Evolutionary conservation across 345 rosid species (phyloP).

Genomic region (Mercurialis annua): DNA sequence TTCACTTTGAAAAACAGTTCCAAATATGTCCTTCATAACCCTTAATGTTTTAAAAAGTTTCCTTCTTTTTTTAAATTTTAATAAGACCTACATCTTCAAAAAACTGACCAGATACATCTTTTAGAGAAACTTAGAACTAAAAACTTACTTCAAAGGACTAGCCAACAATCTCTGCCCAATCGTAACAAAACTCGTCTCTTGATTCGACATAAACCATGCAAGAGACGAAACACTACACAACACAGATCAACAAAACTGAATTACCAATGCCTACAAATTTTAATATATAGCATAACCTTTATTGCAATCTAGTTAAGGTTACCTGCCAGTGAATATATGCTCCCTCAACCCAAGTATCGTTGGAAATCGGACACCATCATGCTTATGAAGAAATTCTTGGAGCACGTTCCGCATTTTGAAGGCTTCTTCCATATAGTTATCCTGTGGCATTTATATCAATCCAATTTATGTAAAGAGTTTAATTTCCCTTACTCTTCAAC

Average conservation of each 20-base stretch:
- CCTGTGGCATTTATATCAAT: conserved; percentile 37
- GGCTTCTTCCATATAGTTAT: conserved; percentile 99
- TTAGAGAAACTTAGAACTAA: conserved; percentile 17
- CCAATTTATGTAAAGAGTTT: neutral
- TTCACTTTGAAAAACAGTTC: too few species aligned
- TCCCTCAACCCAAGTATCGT: conserved; percentile 95
- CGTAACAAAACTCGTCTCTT: conserved; percentile 97
- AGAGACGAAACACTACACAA: conserved; percentile 95
- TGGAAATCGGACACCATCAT: conserved; percentile 86
- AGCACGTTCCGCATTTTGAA: conserved; percentile 94
- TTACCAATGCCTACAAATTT: neutral
- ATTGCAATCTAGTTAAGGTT: neutral
- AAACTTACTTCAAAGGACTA: conserved; percentile 75
- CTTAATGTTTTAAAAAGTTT: too few species aligned
- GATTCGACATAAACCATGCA: conserved; percentile 99
- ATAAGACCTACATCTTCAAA: too few species aligned
- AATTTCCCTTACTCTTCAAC: neutral
- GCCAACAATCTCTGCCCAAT: conserved; percentile 96
- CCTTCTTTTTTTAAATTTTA: too few species aligned
- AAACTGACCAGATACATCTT: too few species aligned
- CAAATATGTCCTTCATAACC: too few species aligned
- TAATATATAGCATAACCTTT: neutral
- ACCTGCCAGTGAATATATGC: conserved; percentile 99
- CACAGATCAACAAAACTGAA: conserved; percentile 17
- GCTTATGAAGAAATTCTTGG: conserved; percentile 87